phyloP scores from a whole-genome alignment of 371 early-diverging fungal species.

The Sporodiniella umbellata region DNA sequence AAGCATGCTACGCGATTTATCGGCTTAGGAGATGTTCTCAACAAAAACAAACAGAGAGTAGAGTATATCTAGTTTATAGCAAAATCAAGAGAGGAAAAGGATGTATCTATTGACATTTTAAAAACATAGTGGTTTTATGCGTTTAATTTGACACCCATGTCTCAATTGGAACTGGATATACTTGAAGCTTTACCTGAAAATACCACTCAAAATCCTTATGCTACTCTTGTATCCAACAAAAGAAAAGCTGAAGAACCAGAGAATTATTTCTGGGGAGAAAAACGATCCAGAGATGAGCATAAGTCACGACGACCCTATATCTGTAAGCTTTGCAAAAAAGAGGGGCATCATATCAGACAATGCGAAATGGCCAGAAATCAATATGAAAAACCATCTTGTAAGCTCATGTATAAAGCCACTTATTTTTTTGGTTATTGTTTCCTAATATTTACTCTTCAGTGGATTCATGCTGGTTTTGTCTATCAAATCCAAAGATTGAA shows the following conservation, averaged over 20 bases:
- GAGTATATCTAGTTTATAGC: no score
- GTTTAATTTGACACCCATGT: slow-evolving; percentile 73
- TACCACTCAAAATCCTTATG: slow-evolving; percentile 67
- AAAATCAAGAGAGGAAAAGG: neutral
- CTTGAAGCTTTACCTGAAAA: slow-evolving; percentile 40
- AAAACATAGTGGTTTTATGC: slow-evolving; percentile 88
- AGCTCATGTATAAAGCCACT: neutral
- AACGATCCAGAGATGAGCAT: slow-evolving; percentile 3
- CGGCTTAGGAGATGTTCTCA: slow-evolving; percentile 73
- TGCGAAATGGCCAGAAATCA: slow-evolving; percentile 58
- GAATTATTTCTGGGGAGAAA: slow-evolving; percentile 40
- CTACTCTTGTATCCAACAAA: slow-evolving; percentile 23
- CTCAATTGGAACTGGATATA: slow-evolving; percentile 40
- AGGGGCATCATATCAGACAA: slow-evolving; percentile 63
- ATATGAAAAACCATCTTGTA: slow-evolving; percentile 14
- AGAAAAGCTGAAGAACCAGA: slow-evolving; percentile 25
- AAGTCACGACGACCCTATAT: slow-evolving; percentile 29
- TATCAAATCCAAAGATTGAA: slow-evolving; percentile 73
- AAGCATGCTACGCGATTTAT: slow-evolving; percentile 80
- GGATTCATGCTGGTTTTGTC: slow-evolving; percentile 85
- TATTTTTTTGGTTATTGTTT: neutral
- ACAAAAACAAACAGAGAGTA: slow-evolving; percentile 57
- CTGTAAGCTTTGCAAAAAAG: slow-evolving; percentile 52
- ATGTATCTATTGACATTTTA: neutral
- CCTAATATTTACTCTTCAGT: slow-evolving; percentile 9